Evolutionary conservation across 2,329 filamentous ascomycete genomes (phyloP).

Genomic region (Fusarium multiceps): DNA sequence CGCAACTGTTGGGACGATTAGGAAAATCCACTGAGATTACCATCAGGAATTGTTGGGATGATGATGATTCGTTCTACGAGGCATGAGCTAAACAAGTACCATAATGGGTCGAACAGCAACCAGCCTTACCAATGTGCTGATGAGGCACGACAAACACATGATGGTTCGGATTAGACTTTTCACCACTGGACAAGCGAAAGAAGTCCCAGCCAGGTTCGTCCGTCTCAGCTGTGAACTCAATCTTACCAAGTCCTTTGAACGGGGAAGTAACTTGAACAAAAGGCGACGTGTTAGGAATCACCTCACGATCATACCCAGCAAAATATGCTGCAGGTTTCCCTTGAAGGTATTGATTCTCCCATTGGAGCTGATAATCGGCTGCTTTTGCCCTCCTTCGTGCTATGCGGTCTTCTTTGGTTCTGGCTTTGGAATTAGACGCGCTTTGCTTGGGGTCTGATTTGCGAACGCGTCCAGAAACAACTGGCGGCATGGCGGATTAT

Average conservation of each 20-base stretch:
- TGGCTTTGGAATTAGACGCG: not conserved
- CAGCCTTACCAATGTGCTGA: not conserved
- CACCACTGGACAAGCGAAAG: not conserved
- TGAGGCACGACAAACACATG: not conserved
- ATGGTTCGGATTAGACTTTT: not conserved
- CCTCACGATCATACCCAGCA: not conserved
- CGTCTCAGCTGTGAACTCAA: slow-evolving; percentile 2
- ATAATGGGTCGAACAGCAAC: not conserved
- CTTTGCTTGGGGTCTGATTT: not conserved
- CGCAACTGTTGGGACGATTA: not conserved
- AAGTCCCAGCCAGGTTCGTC: not conserved
- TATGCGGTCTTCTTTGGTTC: not conserved
- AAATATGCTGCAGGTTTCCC: not conserved
- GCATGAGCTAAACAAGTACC: not conserved
- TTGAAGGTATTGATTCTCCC: slow-evolving; percentile 2
- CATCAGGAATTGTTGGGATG: not conserved
- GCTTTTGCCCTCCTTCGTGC: not conserved
- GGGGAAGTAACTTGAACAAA: not conserved
- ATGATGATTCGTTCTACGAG: not conserved
- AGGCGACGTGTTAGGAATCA: not conserved
- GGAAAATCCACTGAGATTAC: not conserved
- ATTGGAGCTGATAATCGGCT: not conserved
- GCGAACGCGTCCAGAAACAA: not conserved
- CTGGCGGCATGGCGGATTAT: not conserved
- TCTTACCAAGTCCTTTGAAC: not conserved